Evolutionary conservation across 2,329 filamentous ascomycete genomes (phyloP).

Genomic region (Parascedosporium putredinis): DNA sequence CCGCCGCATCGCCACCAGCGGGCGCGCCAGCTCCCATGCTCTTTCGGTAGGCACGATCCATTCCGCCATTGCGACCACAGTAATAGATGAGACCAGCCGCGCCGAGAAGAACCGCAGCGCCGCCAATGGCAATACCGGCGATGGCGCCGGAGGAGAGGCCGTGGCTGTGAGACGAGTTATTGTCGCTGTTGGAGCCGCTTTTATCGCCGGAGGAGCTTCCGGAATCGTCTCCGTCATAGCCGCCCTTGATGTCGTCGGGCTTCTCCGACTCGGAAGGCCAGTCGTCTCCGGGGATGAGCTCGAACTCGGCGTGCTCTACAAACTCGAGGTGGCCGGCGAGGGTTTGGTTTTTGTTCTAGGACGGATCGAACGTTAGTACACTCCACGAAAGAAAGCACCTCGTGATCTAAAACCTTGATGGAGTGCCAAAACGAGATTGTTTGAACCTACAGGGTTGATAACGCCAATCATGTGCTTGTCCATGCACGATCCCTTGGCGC

Average conservation of each 20-base stretch:
- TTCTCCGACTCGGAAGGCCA: slow-evolving; percentile 39
- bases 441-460: slow-evolving; percentile 56
- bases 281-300: slow-evolving; percentile 45
- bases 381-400: no score
- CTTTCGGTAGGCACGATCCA: slow-evolving; percentile 24
- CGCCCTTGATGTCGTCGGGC: slow-evolving; percentile 10
- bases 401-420: no score
- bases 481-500: slow-evolving; percentile 55
- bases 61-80: slow-evolving; percentile 30
- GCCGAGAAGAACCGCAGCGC: slow-evolving; percentile 30
- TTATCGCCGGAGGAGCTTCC: slow-evolving; percentile 11
- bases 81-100: slow-evolving; percentile 36
- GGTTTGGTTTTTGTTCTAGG: slow-evolving; percentile 35
- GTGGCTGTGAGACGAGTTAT: slow-evolving; percentile 9
- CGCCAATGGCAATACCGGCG: slow-evolving; percentile 48
- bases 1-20: no score
- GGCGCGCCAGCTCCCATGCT: slow-evolving; percentile 10
- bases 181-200: slow-evolving; percentile 7
- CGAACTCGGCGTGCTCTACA: slow-evolving; percentile 36
- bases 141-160: slow-evolving; percentile 36
- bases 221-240: slow-evolving; percentile 10
- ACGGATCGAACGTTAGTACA: slow-evolving; percentile 6
- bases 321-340: slow-evolving; percentile 35
- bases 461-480: slow-evolving; percentile 62
- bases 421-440: no score